These are phyloP conservation scores for Hygrophoropsis aurantiaca DNA, from an alignment of 768 basidiomycete species.

Conservation along the genomic window DNA sequence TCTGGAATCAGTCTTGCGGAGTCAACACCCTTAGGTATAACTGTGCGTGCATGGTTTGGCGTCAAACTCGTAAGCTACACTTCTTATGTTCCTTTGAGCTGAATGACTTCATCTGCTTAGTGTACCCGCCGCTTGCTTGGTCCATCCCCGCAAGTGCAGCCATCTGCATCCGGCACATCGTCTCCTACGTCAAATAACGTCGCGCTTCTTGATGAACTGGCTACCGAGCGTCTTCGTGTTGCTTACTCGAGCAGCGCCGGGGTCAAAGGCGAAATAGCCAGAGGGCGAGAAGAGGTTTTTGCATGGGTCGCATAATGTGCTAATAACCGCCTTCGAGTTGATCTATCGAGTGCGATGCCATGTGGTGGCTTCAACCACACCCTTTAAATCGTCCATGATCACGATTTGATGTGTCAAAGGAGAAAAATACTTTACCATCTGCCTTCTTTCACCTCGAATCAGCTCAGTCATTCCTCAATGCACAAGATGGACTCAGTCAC, in stretches of 20 bases:
- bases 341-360: no score
- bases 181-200: conserved; percentile 49
- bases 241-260: conserved; percentile 51
- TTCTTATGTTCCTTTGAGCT: conserved; percentile 2
- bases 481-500: no score
- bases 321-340: no score
- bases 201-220: conserved; percentile 63
- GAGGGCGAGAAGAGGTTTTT: conserved; percentile 44
- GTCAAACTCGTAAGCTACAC: conserved; percentile 66
- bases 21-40: conserved; percentile 48
- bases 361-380: no score
- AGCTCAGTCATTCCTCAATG: no score
- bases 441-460: no score
- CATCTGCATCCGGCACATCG: conserved; percentile 58
- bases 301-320: conserved; percentile 44
- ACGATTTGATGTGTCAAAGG: no score
- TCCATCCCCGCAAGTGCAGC: conserved; percentile 35
- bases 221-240: conserved; percentile 66
- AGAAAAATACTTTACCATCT: no score
- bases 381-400: no score
- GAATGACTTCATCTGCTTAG: conserved; percentile 32
- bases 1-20: conserved; percentile 49
- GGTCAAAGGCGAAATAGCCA: conserved; percentile 34
- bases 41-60: conserved; percentile 79
- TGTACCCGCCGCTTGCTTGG: conserved; percentile 57